Percentiles rank a stretch among this genome's conserved stretches.
These are phyloP conservation scores for Russula griseocarnosa DNA, from an alignment of 768 basidiomycete species.

Conservation along the genomic window DNA sequence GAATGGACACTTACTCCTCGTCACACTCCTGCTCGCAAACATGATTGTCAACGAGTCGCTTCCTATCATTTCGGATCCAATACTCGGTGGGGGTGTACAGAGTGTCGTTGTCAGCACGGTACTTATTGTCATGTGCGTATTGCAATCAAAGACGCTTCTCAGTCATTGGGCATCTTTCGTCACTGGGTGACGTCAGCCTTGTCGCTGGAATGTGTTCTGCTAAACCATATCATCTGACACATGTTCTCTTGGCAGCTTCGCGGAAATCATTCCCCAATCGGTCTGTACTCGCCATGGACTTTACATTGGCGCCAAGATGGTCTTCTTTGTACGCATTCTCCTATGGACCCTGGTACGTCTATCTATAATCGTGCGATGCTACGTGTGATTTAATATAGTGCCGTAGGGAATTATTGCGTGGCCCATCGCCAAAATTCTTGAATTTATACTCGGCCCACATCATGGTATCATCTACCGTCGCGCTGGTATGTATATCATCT, in stretches of 20 bases:
- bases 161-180: not conserved
- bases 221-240: not conserved
- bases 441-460: conserved; percentile 72
- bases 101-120: conserved; percentile 80
- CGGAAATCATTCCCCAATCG: conserved; percentile 90
- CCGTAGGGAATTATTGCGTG: conserved; percentile 67
- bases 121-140: conserved; percentile 79
- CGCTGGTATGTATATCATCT: conserved; percentile 35
- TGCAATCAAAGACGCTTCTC: not conserved
- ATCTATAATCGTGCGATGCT: not conserved
- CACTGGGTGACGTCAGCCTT: conserved; percentile 5
- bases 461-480: conserved; percentile 90
- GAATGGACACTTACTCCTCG: conserved; percentile 78
- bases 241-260: conserved; percentile 49
- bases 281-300: conserved; percentile 90
- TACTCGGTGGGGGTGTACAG: conserved; percentile 74
- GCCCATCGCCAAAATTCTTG: conserved; percentile 82
- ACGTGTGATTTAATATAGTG: not conserved
- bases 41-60: conserved; percentile 91
- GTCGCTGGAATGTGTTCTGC: not conserved
- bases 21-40: conserved; percentile 79
- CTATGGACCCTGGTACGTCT: conserved; percentile 62
- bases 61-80: conserved; percentile 74
- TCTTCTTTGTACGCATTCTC: conserved; percentile 57
- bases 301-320: conserved; percentile 86